A percentile compares a stretch with the other conserved stretches of the same genome.
Evolutionary conservation across 352 stramenopile genomes (phyloP).

Genomic region (Halophytophthora batemanensis): DNA sequence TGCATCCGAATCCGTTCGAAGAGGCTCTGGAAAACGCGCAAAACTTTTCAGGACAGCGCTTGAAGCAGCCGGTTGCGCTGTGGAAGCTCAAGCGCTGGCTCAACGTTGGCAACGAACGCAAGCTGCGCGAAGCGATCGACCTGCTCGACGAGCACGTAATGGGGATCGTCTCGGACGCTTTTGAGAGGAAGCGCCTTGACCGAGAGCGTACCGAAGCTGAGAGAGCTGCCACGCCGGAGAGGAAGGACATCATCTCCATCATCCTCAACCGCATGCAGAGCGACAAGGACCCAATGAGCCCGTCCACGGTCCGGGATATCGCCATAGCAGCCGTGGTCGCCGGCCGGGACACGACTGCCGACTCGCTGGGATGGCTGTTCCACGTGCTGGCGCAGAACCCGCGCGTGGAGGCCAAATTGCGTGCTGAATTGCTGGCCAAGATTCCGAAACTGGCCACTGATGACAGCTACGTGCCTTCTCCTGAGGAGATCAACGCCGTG

Average conservation of each 20-base stretch:
- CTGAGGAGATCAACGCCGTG: conserved; percentile 38
- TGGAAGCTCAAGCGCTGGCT: conserved; percentile 35
- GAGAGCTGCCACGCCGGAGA: too few relatives aligned
- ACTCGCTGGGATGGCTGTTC: conserved; percentile 39
- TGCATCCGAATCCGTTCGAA: conserved; percentile 43
- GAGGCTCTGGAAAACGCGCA: conserved; percentile 23
- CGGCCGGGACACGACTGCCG: conserved; percentile 45
- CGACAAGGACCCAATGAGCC: conserved; percentile 2
- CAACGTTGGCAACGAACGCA: conserved; percentile 21
- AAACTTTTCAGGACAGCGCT: too few relatives aligned
- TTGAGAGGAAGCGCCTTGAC: conserved; percentile 6
- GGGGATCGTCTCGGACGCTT: conserved; percentile 21
- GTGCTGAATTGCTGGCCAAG: conserved; percentile 13
- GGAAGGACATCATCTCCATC: too few relatives aligned
- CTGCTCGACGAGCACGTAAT: conserved; percentile 26
- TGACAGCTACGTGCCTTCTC: conserved; percentile 13
- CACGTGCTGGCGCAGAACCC: conserved; percentile 38
- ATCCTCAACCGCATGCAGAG: not conserved
- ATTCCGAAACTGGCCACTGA: conserved; percentile 2
- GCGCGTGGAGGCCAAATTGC: conserved; percentile 15
- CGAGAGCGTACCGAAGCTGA: too few relatives aligned
- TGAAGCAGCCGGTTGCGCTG: conserved; percentile 31
- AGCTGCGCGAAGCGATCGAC: conserved; percentile 18
- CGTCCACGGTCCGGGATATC: conserved; percentile 32
- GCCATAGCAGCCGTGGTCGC: conserved; percentile 46